Base-by-base conservation (phyloP, 2,329 filamentous ascomycete species). In the Alternaria alternata region DNA sequence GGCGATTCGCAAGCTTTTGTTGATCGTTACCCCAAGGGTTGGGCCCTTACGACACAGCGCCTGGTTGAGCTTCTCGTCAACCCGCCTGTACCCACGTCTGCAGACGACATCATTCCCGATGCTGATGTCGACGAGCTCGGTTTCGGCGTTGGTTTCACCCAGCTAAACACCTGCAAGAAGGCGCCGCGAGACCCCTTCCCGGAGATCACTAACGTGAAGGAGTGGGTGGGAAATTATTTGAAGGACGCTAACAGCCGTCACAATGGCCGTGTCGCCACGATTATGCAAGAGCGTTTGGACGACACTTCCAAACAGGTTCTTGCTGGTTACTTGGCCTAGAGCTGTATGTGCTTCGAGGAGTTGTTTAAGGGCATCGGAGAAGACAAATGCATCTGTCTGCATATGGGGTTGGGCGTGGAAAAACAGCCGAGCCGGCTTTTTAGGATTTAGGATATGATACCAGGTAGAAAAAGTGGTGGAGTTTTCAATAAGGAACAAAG, bases 81-180 rank as follows among this genome's bases (percentile, higher is more conserved):
- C 79, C 92, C 94, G 26, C 94, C 94, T 36, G 86, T 94, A 5
- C 84, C 86, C 7, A 81, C 83, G 16, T 87, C 89, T 1, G 81
- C 85, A 36, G 89, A 90, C 58, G 93, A 96, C 67, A 82, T 92
- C 51, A 89, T 96, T 64, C 87, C 88, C 11, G 95, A 98, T 75
- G 89, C 93, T 3, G 94, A 98, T 72, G 91, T 97, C 26, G 95
- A 99, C 71, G 95, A 99, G 76, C 89, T 97, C 67, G 90, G 92
- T 28, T 99, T 99, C 74, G 95, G 95, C 26, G 89, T 97, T 66
- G 94, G 93, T 8, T 99, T 96, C 80, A 98, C 95, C 0, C 90
- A 92, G 32, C 86, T 99, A 64, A 96, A 94, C 81, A 97, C 94
- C 0, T 95, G 94, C 82, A 92, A 90, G 77, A 89, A 89, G 60